phyloP scores from a whole-genome alignment of 2,329 filamentous ascomycete genomes.

The Neofusicoccum sp. region DNA sequence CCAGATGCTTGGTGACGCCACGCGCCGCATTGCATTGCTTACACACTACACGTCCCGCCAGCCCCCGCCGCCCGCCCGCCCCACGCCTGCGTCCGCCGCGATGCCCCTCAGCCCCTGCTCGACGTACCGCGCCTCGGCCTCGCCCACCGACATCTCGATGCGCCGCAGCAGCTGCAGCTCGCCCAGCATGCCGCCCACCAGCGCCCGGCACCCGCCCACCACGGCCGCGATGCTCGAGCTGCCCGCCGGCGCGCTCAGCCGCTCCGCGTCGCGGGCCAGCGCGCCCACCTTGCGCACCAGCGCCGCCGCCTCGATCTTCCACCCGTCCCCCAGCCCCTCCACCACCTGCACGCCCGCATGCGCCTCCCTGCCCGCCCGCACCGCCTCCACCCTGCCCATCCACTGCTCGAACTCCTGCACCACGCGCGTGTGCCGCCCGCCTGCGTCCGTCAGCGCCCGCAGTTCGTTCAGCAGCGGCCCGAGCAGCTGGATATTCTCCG shows the following conservation, averaged over 20 bases:
- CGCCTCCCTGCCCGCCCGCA: slow-evolving; percentile 29
- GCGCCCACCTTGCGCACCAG: slow-evolving; percentile 38
- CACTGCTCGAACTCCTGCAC: slow-evolving; percentile 37
- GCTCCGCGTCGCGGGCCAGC: slow-evolving; percentile 36
- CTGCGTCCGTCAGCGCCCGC: slow-evolving; percentile 34
- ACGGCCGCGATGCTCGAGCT: slow-evolving; percentile 39
- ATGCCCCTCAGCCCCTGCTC: slow-evolving; percentile 26
- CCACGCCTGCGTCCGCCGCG: background rate
- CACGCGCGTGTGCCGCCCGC: slow-evolving; percentile 36
- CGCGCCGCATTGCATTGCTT: slow-evolving; percentile 13
- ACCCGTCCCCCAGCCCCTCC: slow-evolving; percentile 36
- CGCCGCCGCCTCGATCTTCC: slow-evolving; percentile 37
- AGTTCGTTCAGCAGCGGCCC: slow-evolving; percentile 41
- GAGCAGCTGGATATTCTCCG: slow-evolving; percentile 39
- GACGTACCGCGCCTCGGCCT: slow-evolving; percentile 39
- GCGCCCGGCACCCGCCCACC: slow-evolving; percentile 32
- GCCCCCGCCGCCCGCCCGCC: background rate
- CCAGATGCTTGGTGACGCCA: slow-evolving; percentile 18
- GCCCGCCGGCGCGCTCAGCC: slow-evolving; percentile 30
- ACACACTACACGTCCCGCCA: slow-evolving; percentile 16
- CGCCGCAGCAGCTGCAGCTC: slow-evolving; percentile 39
- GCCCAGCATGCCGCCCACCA: slow-evolving; percentile 35
- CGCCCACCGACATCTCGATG: slow-evolving; percentile 35
- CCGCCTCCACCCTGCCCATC: slow-evolving; percentile 33
- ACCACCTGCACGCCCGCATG: slow-evolving; percentile 18